These are phyloP conservation scores for Monilinia fructigena DNA, from an alignment of 2,329 filamentous ascomycete genomes.

Conservation along the genomic window DNA sequence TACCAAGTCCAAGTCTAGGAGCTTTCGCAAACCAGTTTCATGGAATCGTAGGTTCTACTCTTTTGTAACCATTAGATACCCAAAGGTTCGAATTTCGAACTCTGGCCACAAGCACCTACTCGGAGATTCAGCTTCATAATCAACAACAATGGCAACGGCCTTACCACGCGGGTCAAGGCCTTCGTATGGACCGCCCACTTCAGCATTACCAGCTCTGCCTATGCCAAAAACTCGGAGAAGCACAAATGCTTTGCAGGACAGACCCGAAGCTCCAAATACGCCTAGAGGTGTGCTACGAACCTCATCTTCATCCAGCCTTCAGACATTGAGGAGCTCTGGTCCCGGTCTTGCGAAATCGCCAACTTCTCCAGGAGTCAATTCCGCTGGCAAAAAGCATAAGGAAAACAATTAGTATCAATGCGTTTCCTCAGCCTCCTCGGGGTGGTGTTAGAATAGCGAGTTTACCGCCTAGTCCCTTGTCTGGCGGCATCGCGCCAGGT, in stretches of 20 bases:
- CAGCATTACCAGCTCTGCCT: slow-evolving; percentile 72
- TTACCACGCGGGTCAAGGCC: slow-evolving; percentile 57
- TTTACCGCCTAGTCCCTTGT: slow-evolving; percentile 61
- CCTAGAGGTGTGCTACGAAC: slow-evolving; percentile 59
- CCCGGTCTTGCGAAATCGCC: slow-evolving; percentile 57
- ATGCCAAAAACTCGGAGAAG: slow-evolving; percentile 70
- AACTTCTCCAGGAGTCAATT: slow-evolving; percentile 54
- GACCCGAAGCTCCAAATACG: slow-evolving; percentile 41
- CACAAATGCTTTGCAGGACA: slow-evolving; percentile 48
- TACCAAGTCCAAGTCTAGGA: background rate
- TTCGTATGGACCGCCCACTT: slow-evolving; percentile 67
- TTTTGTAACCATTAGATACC: slow-evolving; percentile 23
- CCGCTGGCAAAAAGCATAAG: slow-evolving; percentile 69
- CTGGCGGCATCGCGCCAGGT: slow-evolving; percentile 44
- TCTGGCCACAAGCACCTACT: background rate
- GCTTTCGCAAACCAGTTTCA: slow-evolving; percentile 3
- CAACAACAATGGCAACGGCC: slow-evolving; percentile 41
- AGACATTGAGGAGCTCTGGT: slow-evolving; percentile 45
- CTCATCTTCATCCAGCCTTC: slow-evolving; percentile 57
- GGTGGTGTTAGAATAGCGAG: slow-evolving; percentile 58
- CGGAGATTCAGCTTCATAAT: slow-evolving; percentile 13
- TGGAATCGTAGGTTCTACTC: slow-evolving; percentile 7
- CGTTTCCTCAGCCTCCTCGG: slow-evolving; percentile 86
- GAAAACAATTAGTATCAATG: slow-evolving; percentile 89
- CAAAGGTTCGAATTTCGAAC: background rate